These are phyloP conservation scores for Curvularia lunata DNA, from an alignment of 2,329 filamentous ascomycete genomes.

Conservation along the genomic window DNA sequence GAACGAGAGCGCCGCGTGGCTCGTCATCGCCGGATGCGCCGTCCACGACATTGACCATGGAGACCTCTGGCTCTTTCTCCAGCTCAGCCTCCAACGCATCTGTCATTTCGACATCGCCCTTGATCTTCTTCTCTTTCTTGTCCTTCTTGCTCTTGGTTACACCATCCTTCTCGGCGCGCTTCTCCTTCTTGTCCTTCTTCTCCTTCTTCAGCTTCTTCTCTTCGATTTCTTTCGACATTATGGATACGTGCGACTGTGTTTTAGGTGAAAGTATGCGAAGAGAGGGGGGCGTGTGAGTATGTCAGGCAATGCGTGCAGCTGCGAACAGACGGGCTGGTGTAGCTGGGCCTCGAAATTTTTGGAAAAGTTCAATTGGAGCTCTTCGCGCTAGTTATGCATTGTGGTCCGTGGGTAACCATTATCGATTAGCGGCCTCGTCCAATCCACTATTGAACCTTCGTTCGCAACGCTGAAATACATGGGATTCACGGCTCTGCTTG, in stretches of 20 bases:
- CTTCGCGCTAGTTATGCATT: conserved; percentile 12
- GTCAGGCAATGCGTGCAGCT: conserved; percentile 17
- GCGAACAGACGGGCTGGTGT: conserved; percentile 12
- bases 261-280: neutral
- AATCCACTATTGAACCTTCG: neutral
- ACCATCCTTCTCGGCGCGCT: conserved; percentile 57
- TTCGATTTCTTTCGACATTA: conserved; percentile 47
- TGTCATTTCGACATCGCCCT: conserved; percentile 61
- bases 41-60: conserved; percentile 51
- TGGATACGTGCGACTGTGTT: conserved; percentile 16
- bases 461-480: neutral
- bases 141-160: conserved; percentile 61
- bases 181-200: conserved; percentile 70
- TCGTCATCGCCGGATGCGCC: conserved; percentile 53
- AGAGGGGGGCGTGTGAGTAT: neutral
- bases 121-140: conserved; percentile 71
- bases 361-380: conserved; percentile 22
- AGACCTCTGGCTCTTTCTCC: conserved; percentile 66
- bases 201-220: conserved; percentile 53
- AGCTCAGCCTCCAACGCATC: conserved; percentile 63
- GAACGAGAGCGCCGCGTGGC: conserved; percentile 67
- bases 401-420: conserved; percentile 12
- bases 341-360: conserved; percentile 13
- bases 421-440: conserved; percentile 9
- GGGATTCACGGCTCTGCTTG: neutral